Evolutionary conservation across 139 green algal genomes (phyloP), one percentile per base, ranked within the genome.

Genomic region (Nannochloris sp.): DNA sequence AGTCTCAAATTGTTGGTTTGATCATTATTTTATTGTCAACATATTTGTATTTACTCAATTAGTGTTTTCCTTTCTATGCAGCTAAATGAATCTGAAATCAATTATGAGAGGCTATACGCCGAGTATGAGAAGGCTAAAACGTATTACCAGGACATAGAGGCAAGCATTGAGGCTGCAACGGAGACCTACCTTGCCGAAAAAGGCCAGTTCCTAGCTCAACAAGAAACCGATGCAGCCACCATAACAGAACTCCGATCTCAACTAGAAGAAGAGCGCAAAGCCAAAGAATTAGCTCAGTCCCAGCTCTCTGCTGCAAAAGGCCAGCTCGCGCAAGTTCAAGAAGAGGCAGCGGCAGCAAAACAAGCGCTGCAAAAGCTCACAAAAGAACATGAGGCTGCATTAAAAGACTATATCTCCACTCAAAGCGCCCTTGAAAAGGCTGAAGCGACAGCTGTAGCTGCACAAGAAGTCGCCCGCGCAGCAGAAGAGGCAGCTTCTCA

Each of bases 41-140:
- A 8, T 9, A n/a, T 56, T 5, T 9, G 32, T 64, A n/a, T 25
- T 15, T 31, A 9, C 6, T 64, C 23, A 55, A 54, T 65, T 31
- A 1, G 2, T 48, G 12, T 23, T 19, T 1, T 30, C 29, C 62
- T 48, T 31, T 33, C 24, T 38, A 7, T 8, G 44, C 64, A 78
- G 64, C 39, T 78, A 7, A n/a, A 36, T 0, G 71, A 73, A 31
- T 27, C 31, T 15, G 64, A 78, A 68, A 32, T 47, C 15, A 15
- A 51, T 7, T 73, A 78, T 42, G 71, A 48, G 5, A 56, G 61
- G 13, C 54, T 72, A 14, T 73, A 59, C 57, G 35, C 57, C 15
- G 64, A 68, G 45, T 70, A 55, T 30, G 65, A 73, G 37, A 56
- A 53, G 29, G 71, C 47, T 2, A 54, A 34, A 9, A 39, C 37